Evolutionary conservation across 2,329 filamentous ascomycete genomes (phyloP), one percentile per base, ranked within the genome.

Genomic region (Fusarium staphyleae): DNA sequence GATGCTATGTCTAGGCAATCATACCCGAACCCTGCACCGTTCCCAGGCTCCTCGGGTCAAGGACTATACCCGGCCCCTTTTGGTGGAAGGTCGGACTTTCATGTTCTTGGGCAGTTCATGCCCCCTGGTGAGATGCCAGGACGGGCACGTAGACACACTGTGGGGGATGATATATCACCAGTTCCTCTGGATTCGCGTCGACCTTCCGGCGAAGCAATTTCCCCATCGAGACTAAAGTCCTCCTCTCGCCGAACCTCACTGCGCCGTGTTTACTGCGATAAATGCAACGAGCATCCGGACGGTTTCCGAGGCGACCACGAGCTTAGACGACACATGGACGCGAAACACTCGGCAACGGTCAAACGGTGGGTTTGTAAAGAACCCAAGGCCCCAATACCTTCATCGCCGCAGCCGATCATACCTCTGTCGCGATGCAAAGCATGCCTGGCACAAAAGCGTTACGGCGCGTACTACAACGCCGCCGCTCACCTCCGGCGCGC

Each of bases 291-390:
- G 66, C 87, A 93, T 55, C 89, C 89, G 3, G 87, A 92, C 55
- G 92, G 93, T 5, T 97, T 96, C 72, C 88, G 93, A 37, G 93
- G 93, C 52, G 91, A 96, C 49, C 93, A 96, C 72, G 93, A 97
- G 72, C 79, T 92, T 41, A 81, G 87, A 48, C 81, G 89, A 51
- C 89, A 93, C 70, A 78, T 76, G 14, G 81, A 84, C 54, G 81
- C 82, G 5, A 83, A 83, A 54, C 82, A 85, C 60, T 80, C 82
- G 3, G 75, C 80, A 9, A 66, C 81, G 29, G 80, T 83, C 22
- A 82, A 81, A 66, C 74, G 80, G 65, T 85, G 81, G 80, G 77
- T 84, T 14, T 84, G 81, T 69, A 78, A 76, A 24, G 81, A 84
- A 57, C 81, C 81, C 19, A 74, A 77, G 58, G 71, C 39, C 62